A percentile compares a stretch with the other conserved stretches of the same genome.
Conservation (phyloP, 108 stramenopile species). For the Skeletonema grethae region DNA sequence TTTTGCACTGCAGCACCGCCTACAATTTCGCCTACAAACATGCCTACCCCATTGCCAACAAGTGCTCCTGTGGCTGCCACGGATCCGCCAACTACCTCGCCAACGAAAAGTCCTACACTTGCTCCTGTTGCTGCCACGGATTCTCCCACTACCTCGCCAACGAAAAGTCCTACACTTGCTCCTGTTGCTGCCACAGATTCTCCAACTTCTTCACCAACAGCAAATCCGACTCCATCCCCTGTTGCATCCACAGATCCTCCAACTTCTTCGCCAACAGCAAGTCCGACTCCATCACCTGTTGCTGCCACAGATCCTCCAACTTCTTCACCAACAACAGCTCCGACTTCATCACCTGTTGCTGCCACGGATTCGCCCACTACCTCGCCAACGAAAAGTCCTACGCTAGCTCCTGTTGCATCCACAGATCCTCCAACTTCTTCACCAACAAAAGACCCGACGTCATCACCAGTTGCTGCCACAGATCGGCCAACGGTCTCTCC, state of each 20-base stretch:
- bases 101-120: neutral
- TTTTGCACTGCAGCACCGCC: neutral
- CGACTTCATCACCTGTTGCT: too few species aligned
- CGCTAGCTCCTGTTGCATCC: neutral
- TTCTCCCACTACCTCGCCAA: neutral
- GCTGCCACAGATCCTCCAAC: neutral
- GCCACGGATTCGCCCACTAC: neutral
- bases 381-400: neutral
- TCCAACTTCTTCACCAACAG: neutral
- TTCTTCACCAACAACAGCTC: too few species aligned
- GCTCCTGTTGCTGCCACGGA: neutral
- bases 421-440: neutral
- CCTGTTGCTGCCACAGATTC: neutral
- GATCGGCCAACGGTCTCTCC: too few species aligned
- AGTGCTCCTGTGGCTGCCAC: too few species aligned
- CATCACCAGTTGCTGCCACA: neutral
- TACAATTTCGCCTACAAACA: neutral
- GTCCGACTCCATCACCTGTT: neutral
- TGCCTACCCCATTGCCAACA: neutral
- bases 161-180: neutral
- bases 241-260: neutral
- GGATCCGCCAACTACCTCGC: neutral
- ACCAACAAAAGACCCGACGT: too few species aligned
- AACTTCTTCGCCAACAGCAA: neutral
- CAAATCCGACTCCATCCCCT: neutral